These are phyloP conservation scores for Silene conica DNA, from an alignment of 148 eudicot species.

Conservation along the genomic window DNA sequence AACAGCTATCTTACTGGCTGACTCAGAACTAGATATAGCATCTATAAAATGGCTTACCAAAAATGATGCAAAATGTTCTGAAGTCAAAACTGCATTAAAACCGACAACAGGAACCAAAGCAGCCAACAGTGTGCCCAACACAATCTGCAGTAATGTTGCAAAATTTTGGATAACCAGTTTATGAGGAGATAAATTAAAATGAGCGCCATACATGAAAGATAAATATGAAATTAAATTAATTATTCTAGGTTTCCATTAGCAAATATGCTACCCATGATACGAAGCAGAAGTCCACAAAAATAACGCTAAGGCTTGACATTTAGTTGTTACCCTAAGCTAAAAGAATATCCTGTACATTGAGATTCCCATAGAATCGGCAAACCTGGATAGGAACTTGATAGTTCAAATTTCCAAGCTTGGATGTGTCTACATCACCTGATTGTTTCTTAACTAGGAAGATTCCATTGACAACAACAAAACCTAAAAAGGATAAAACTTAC, in stretches of 20 bases:
- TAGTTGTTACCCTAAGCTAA: neutral
- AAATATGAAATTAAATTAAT: neutral
- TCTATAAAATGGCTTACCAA: conserved; percentile 51
- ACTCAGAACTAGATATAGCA: neutral
- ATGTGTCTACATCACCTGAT: neutral
- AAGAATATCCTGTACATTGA: neutral
- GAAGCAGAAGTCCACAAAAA: neutral
- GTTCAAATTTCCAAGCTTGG: neutral
- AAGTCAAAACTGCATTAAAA: conserved; percentile 94
- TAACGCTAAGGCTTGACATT: neutral
- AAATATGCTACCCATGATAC: neutral
- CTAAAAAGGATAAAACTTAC: conserved; percentile 40
- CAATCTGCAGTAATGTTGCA: conserved; percentile 60
- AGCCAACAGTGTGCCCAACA: conserved; percentile 88
- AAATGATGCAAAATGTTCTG: conserved; percentile 97
- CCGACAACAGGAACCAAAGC: conserved; percentile 99
- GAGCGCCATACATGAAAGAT: neutral
- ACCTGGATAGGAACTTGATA: neutral
- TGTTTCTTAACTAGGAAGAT: neutral
- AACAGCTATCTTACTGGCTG: neutral
- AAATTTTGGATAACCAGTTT: conserved; percentile 4
- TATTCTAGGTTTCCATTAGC: neutral
- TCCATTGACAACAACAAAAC: neutral
- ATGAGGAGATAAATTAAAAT: neutral
- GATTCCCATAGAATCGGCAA: neutral